Evolutionary conservation across 192 early-diverging fungal species (phyloP), one percentile per base, ranked within the genome.

Genomic region (Paraglomus occultum): DNA sequence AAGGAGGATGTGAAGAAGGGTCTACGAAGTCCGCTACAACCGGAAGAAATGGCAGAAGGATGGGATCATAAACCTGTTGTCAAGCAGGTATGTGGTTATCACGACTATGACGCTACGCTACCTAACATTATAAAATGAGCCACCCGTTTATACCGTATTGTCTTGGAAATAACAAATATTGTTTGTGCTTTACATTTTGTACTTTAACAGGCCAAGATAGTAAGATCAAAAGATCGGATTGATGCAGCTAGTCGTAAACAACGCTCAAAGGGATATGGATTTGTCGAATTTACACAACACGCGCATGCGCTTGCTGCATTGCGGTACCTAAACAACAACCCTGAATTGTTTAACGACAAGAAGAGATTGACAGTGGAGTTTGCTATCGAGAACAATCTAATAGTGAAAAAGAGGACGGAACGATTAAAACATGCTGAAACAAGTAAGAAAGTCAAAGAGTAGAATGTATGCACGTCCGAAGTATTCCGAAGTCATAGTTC

Each of bases 291-390:
- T 71, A 82, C 70, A 23, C 80, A 81, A 8, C 94, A 98, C 72
- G 83, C 93, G 0, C 94, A 97, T 71, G 96, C 96, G 10, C 82
- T 98, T 59, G 94, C 94, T 9, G 93, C 93, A 68, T 79, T 98
- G 69, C 84, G 96, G 47, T 95, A 89, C 73, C 82, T 98, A 72
- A 96, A 95, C 81, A 94, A 95, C 75, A 83, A 86, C 60, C 87
- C 87, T 5, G 81, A 81, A 59, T 64, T 87, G 64, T 86, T 87
- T 54, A 85, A 83, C 42, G 80, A 85, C 18, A 87, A 87, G 70
- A 83, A 90, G 60, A 82, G 87, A 54, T 83, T 92, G 8, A 94
- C 91, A 84, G 92, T 94, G 31, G 91, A 94, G 73, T 98, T 98
- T 77, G 85, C 95, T 10, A 83, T 96, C 38, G 96, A 98, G 78